phyloP scores from a whole-genome alignment of 2,329 filamentous ascomycete genomes.

The Cladobotryum protrusum region DNA sequence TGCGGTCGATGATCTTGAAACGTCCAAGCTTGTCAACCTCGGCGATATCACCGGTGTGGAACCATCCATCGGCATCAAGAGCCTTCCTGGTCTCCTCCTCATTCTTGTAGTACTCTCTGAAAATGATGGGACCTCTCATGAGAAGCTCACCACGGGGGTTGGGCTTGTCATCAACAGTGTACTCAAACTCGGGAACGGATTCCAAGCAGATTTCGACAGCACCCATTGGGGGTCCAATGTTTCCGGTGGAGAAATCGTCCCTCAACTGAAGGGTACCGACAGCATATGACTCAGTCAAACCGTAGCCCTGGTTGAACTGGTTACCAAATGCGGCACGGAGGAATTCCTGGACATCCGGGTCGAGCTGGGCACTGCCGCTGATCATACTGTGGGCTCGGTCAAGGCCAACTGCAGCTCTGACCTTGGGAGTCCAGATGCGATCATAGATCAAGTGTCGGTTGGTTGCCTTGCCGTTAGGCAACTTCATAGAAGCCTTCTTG shows the following conservation, averaged over 20 bases:
- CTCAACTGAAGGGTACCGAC: slow-evolving; percentile 62
- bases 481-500: slow-evolving; percentile 73
- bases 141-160: slow-evolving; percentile 85
- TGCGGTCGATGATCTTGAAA: slow-evolving; percentile 88
- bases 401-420: slow-evolving; percentile 74
- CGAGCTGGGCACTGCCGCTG: slow-evolving; percentile 84
- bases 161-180: slow-evolving; percentile 80
- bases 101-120: slow-evolving; percentile 87
- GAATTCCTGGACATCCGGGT: slow-evolving; percentile 83
- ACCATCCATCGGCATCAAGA: slow-evolving; percentile 87
- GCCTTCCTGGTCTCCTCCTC: slow-evolving; percentile 77
- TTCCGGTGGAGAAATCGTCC: slow-evolving; percentile 69
- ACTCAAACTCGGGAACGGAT: slow-evolving; percentile 92
- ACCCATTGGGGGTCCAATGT: slow-evolving; percentile 68
- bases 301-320: slow-evolving; percentile 81
- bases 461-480: slow-evolving; percentile 65
- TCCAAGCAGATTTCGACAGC: slow-evolving; percentile 70
- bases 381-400: slow-evolving; percentile 68
- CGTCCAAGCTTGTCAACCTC: slow-evolving; percentile 78
- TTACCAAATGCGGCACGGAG: slow-evolving; percentile 76
- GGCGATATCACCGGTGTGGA: slow-evolving; percentile 90
- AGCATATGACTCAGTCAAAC: slow-evolving; percentile 89
- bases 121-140: slow-evolving; percentile 71
- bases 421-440: slow-evolving; percentile 86
- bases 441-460: slow-evolving; percentile 76